Evolutionary conservation across 371 early-diverging fungal species (phyloP).

Genomic region (Apophysomyces ossiformis): DNA sequence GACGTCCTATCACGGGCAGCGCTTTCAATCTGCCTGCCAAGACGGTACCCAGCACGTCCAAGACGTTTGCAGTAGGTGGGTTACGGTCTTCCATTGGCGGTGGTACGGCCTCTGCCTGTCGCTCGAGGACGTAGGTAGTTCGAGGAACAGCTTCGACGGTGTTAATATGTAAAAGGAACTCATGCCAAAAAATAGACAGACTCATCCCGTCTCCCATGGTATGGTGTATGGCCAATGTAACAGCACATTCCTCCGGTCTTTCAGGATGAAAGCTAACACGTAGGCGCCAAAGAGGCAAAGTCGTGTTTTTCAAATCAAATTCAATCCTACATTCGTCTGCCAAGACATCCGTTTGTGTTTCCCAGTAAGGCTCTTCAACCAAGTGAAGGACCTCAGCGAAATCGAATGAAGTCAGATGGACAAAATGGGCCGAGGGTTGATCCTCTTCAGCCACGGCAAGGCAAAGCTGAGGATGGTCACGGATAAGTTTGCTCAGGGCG

Average conservation of each 20-base stretch:
- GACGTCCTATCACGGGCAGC: conserved; percentile 20
- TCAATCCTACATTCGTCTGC: conserved; percentile 22
- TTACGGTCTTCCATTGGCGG: conserved; percentile 29
- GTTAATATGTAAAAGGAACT: conserved; percentile 29
- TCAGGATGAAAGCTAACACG: conserved; percentile 17
- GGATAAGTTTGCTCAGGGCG: conserved; percentile 29
- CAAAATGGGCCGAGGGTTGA: conserved; percentile 28
- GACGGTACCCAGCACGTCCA: conserved; percentile 22
- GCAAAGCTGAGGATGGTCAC: conserved; percentile 30
- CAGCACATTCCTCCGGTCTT: conserved; percentile 15
- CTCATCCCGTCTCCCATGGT: conserved; percentile 45
- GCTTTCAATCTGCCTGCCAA: conserved; percentile 17
- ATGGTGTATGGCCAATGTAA: conserved; percentile 33
- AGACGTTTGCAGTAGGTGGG: conserved; percentile 20
- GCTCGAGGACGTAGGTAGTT: neutral
- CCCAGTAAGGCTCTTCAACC: conserved; percentile 14
- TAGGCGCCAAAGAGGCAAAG: conserved; percentile 44
- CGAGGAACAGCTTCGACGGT: neutral
- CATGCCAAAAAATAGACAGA: conserved; percentile 32
- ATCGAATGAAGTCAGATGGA: conserved; percentile 26
- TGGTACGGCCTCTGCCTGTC: conserved; percentile 12
- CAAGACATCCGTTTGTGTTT: conserved; percentile 10
- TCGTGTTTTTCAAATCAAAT: conserved; percentile 26
- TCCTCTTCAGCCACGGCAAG: conserved; percentile 24
- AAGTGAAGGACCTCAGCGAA: conserved; percentile 16